Conservation (phyloP, 371 early-diverging fungal species). For the Phascolomyces articulosus region DNA sequence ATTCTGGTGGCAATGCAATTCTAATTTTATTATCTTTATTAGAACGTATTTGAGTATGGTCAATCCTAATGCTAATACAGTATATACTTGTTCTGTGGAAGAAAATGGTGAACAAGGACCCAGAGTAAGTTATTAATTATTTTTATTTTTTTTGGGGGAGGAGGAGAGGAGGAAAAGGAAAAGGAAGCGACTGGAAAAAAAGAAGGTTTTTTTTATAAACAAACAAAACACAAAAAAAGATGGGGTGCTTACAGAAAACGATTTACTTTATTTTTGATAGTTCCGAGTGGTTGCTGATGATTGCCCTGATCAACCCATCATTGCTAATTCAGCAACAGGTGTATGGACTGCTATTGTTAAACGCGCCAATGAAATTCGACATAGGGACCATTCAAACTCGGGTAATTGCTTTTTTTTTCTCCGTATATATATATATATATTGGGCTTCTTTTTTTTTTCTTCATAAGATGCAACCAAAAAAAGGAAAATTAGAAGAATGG, state of each 20-base stretch:
- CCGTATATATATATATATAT: too few species aligned
- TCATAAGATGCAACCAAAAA: too few species aligned
- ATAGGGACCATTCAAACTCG: constrained; percentile 76
- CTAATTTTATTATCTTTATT: too few species aligned
- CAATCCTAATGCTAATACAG: constrained; percentile 57
- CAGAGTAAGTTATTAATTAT: constrained; percentile 25
- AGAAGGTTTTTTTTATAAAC: not conserved
- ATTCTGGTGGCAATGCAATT: too few species aligned
- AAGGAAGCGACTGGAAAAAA: too few species aligned
- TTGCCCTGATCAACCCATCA: constrained; percentile 61
- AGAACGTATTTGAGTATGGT: constrained; percentile 77
- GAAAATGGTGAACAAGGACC: constrained; percentile 82
- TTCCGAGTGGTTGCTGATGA: constrained; percentile 83
- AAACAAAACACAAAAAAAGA: too few species aligned
- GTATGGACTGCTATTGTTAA: constrained; percentile 88
- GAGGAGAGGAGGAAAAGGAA: too few species aligned
- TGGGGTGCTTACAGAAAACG: too few species aligned
- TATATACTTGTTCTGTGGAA: constrained; percentile 74
- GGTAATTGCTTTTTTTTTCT: constrained; percentile 17
- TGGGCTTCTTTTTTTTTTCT: too few species aligned
- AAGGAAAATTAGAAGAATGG: too few species aligned
- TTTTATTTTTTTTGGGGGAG: not conserved
- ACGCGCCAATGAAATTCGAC: constrained; percentile 75
- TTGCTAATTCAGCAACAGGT: constrained; percentile 83
- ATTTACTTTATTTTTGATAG: constrained; percentile 14